phyloP scores from a whole-genome alignment of 345 rosid species.

The Acer yangbiense region DNA sequence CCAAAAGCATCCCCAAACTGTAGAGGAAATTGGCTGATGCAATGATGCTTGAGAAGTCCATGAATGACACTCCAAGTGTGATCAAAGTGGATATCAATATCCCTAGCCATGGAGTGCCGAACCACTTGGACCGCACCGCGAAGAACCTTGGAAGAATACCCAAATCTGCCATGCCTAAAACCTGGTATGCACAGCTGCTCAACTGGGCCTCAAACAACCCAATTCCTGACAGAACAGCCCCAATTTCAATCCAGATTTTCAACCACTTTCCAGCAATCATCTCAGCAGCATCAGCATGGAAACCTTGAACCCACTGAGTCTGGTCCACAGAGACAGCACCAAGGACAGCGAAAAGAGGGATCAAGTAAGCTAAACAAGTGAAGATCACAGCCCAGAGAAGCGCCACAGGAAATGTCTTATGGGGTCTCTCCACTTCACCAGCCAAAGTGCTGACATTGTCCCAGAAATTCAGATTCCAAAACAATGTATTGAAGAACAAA shows the following conservation, averaged over 20 bases:
- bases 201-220: slow-evolving; percentile 86
- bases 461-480: slow-evolving; percentile 78
- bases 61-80: slow-evolving; percentile 43
- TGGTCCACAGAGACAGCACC: slow-evolving; percentile 73
- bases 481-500: slow-evolving; percentile 65
- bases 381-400: slow-evolving; percentile 51
- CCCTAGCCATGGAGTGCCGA: slow-evolving; percentile 58
- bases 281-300: slow-evolving; percentile 56
- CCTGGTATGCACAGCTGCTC: slow-evolving; percentile 70
- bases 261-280: slow-evolving; percentile 83
- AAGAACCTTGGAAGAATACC: slow-evolving; percentile 49
- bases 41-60: slow-evolving; percentile 45
- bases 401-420: slow-evolving; percentile 52
- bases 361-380: slow-evolving; percentile 51
- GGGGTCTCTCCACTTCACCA: slow-evolving; percentile 63
- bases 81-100: slow-evolving; percentile 44
- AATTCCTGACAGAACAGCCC: slow-evolving; percentile 67
- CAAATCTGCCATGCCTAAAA: slow-evolving; percentile 64
- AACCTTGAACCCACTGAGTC: slow-evolving; percentile 60
- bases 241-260: slow-evolving; percentile 60
- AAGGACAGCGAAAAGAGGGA: slow-evolving; percentile 60
- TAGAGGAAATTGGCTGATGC: slow-evolving; percentile 54
- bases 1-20: slow-evolving; percentile 57
- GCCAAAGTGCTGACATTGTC: slow-evolving; percentile 66
- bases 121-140: slow-evolving; percentile 38